These are phyloP conservation scores for Fusarium sp. DNA, from an alignment of 2,329 filamentous ascomycete species.

Conservation along the genomic window DNA sequence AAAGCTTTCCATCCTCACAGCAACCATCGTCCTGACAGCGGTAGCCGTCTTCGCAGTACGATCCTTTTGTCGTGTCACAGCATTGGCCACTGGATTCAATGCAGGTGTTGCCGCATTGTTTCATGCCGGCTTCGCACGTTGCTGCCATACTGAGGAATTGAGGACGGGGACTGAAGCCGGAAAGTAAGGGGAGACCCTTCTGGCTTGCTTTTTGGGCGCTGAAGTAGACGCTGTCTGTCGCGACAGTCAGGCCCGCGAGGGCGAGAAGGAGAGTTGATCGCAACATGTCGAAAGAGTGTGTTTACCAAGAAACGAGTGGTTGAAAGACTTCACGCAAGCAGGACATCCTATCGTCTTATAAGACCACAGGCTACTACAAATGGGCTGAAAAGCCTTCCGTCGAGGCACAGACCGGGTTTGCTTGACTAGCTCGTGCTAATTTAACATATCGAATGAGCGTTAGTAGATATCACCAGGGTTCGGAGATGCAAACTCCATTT, in stretches of 20 bases:
- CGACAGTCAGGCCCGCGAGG: conserved; percentile 41
- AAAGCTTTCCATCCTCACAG: conserved; percentile 50
- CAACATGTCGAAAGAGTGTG: conserved; percentile 36
- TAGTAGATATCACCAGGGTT: conserved; percentile 34
- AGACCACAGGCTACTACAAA: conserved; percentile 13
- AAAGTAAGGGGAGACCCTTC: conserved; percentile 39
- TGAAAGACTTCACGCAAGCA: background rate
- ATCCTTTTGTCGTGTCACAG: conserved; percentile 46
- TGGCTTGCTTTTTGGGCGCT: conserved; percentile 25
- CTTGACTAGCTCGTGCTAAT: conserved; percentile 32
- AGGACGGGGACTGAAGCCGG: conserved; percentile 33
- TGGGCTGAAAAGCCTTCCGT: conserved; percentile 22
- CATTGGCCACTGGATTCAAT: conserved; percentile 49
- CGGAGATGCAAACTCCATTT: conserved; percentile 20
- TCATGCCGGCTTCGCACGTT: conserved; percentile 41
- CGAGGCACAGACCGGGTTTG: conserved; percentile 11
- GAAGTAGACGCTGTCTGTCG: conserved; percentile 35
- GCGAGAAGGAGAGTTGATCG: conserved; percentile 45
- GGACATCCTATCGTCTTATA: conserved; percentile 32
- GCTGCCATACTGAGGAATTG: conserved; percentile 33
- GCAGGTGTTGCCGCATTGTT: conserved; percentile 49
- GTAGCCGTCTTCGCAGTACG: conserved; percentile 50
- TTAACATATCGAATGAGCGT: conserved; percentile 28
- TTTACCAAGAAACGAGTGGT: background rate
- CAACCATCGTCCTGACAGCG: conserved; percentile 50